Evolutionary conservation across 2,329 filamentous ascomycete species (phyloP).

Genomic region (Periconia sp.): DNA sequence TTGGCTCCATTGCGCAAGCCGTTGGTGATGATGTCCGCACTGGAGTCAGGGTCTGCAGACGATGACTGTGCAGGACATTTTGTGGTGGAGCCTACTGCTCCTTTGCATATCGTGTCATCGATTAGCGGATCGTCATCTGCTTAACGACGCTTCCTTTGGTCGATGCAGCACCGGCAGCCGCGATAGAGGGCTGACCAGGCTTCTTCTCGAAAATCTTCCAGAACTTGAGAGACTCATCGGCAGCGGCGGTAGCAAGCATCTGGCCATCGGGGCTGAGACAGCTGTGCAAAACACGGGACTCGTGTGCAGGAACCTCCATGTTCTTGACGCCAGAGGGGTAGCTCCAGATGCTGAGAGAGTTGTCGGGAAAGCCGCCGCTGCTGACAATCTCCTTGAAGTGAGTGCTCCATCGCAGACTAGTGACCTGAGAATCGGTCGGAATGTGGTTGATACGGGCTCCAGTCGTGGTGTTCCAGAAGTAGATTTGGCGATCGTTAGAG

Average conservation of each 20-base stretch:
- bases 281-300: conserved; percentile 95
- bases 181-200: conserved; percentile 71
- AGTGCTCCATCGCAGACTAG: conserved; percentile 93
- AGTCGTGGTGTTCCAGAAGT: conserved; percentile 99
- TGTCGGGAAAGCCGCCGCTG: conserved; percentile 98
- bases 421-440: conserved; percentile 97
- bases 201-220: conserved; percentile 99
- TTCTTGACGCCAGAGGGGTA: conserved; percentile 97
- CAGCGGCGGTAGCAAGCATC: conserved; percentile 94
- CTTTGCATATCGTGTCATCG: conserved; percentile 6
- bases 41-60: too few species aligned
- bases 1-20: conserved; percentile 47
- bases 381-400: conserved; percentile 98
- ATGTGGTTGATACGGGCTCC: conserved; percentile 99
- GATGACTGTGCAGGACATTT: conserved; percentile 14
- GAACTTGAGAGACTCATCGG: conserved; percentile 98
- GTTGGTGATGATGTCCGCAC: conserved; percentile 26
- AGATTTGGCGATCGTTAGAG: conserved; percentile 95
- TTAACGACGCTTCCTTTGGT: conserved; percentile 85
- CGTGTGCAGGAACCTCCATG: conserved; percentile 96
- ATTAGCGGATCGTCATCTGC: conserved; percentile 75
- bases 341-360: conserved; percentile 98
- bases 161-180: conserved; percentile 70
- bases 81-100: conserved; percentile 24
- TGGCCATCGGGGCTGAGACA: conserved; percentile 96